These are phyloP conservation scores for Zymoseptoria crescenta DNA, from an alignment of 2,329 filamentous ascomycete species.

Conservation along the genomic window DNA sequence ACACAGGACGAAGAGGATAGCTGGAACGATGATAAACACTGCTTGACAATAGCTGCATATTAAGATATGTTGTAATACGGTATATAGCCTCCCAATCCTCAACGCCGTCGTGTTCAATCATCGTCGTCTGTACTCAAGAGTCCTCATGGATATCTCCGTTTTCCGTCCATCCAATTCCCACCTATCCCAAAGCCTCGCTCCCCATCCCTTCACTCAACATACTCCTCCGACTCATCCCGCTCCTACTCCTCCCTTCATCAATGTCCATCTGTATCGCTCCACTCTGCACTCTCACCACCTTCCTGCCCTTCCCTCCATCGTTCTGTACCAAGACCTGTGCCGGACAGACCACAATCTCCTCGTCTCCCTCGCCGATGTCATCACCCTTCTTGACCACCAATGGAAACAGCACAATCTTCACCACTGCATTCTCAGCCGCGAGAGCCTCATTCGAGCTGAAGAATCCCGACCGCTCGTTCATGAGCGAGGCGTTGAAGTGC, in stretches of 20 bases:
- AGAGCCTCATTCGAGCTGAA: slow-evolving; percentile 68
- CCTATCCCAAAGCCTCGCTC: not conserved
- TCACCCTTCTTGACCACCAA: slow-evolving; percentile 94
- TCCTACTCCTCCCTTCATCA: slow-evolving; percentile 22
- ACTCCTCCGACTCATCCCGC: slow-evolving; percentile 21
- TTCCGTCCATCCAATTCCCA: not conserved
- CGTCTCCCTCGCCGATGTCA: slow-evolving; percentile 76
- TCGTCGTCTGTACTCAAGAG: not conserved
- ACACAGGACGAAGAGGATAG: not conserved
- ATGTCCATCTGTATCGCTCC: slow-evolving; percentile 42
- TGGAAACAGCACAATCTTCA: slow-evolving; percentile 90
- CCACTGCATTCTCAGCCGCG: slow-evolving; percentile 65
- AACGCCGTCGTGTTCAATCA: not conserved
- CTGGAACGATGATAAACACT: not conserved
- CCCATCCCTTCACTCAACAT: slow-evolving; percentile 23
- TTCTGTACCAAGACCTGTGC: slow-evolving; percentile 74
- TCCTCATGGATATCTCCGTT: not conserved
- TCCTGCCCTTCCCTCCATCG: slow-evolving; percentile 34
- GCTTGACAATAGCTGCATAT: not conserved
- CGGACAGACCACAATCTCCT: slow-evolving; percentile 91
- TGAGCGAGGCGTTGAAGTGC: slow-evolving; percentile 82
- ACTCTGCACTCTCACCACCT: slow-evolving; percentile 43
- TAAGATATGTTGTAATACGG: not conserved
- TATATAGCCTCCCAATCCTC: not conserved
- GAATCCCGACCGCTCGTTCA: slow-evolving; percentile 82